Evolutionary conservation across 768 basidiomycete genomes (phyloP).

Genomic region (Pleurotus djamor): DNA sequence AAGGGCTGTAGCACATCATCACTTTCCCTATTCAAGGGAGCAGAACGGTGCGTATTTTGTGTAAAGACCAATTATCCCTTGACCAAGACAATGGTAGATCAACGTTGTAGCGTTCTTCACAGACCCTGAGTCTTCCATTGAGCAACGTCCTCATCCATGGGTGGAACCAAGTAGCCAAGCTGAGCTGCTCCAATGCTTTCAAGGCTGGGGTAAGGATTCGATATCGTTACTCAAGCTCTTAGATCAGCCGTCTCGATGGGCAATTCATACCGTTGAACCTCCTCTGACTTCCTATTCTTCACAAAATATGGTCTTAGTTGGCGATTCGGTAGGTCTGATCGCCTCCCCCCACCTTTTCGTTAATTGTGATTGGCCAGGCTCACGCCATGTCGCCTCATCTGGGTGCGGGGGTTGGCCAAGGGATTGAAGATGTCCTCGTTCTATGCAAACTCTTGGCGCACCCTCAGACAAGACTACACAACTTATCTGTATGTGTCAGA

Average conservation of each 20-base stretch:
- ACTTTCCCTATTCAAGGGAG: constrained; percentile 45
- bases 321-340: constrained; percentile 42
- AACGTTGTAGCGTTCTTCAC: constrained; percentile 46
- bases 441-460: constrained; percentile 44
- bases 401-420: constrained; percentile 59
- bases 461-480: constrained; percentile 31
- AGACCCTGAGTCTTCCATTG: constrained; percentile 21
- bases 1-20: constrained; percentile 43
- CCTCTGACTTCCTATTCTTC: constrained; percentile 40
- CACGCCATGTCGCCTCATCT: constrained; percentile 61
- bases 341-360: neutral
- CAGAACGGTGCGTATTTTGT: constrained; percentile 30
- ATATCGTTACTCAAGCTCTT: constrained; percentile 37
- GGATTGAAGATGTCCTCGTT: constrained; percentile 52
- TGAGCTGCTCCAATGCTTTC: constrained; percentile 41
- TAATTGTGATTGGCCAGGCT: constrained; percentile 29
- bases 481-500: constrained; percentile 31
- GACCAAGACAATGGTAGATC: constrained; percentile 21
- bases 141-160: constrained; percentile 33
- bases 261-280: constrained; percentile 45
- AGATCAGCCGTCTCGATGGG: constrained; percentile 48
- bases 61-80: neutral
- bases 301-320: constrained; percentile 46
- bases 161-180: constrained; percentile 34
- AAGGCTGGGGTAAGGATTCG: constrained; percentile 46